Conservation (phyloP, 768 basidiomycete genomes). For the Rhizopogon rudus region DNA sequence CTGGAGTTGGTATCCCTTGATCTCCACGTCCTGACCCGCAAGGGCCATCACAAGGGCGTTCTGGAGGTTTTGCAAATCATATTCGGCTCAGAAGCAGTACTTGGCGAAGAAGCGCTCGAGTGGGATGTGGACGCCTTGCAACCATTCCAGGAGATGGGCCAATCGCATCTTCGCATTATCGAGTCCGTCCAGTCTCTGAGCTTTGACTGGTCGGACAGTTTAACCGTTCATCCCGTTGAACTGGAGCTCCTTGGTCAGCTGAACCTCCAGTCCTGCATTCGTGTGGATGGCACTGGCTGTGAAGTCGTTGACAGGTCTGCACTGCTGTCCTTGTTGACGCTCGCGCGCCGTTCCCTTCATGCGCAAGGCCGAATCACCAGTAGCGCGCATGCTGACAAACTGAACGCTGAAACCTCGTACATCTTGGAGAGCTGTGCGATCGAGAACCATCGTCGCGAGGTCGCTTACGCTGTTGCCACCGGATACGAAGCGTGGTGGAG, state of each 20-base stretch:
- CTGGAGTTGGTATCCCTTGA: slow-evolving; percentile 86
- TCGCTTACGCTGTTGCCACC: slow-evolving; percentile 61
- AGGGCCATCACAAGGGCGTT: slow-evolving; percentile 69
- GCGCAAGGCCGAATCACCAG: slow-evolving; percentile 63
- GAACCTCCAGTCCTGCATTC: slow-evolving; percentile 66
- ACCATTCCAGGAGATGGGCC: slow-evolving; percentile 68
- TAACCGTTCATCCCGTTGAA: slow-evolving; percentile 51
- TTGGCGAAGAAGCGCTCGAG: slow-evolving; percentile 30
- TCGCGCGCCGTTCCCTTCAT: slow-evolving; percentile 57
- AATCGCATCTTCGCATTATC: slow-evolving; percentile 80
- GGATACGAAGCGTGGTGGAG: slow-evolving; percentile 85
- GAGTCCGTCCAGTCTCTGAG: slow-evolving; percentile 84
- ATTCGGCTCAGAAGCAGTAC: slow-evolving; percentile 60
- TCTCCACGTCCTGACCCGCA: slow-evolving; percentile 78
- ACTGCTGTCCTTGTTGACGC: slow-evolving; percentile 62
- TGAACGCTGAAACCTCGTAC: slow-evolving; percentile 66
- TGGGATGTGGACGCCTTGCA: slow-evolving; percentile 48
- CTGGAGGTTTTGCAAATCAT: slow-evolving; percentile 75
- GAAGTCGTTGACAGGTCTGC: slow-evolving; percentile 76
- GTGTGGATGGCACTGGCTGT: slow-evolving; percentile 66
- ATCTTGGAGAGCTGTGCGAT: slow-evolving; percentile 79
- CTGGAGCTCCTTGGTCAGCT: slow-evolving; percentile 62
- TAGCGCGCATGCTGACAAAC: slow-evolving; percentile 56
- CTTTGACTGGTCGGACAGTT: slow-evolving; percentile 83
- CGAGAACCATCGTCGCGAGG: slow-evolving; percentile 85